Base-by-base conservation (phyloP, 306 rosid species). In the Hippophae rhamnoides region DNA sequence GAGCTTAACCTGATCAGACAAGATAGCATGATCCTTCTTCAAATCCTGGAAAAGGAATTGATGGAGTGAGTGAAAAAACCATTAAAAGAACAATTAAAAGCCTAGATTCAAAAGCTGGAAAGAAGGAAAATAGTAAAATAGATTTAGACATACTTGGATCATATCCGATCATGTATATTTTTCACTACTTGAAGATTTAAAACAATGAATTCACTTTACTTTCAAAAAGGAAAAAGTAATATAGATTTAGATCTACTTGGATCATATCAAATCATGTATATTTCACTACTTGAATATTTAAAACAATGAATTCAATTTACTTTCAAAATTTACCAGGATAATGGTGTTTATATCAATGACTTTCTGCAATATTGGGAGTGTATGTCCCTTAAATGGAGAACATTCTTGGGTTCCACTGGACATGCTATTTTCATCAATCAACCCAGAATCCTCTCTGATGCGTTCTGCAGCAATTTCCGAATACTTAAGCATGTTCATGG, bases 281-380 rank as follows among this genome's bases (percentile, higher is more conserved):
- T n/a, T 18, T 18, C 42, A 23, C 63, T 40, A 6, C 45, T 31
- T 31, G 38, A 31, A 31, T 31, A 31, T 31, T 2, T 31, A 31
- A 31, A 4, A 31, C 3, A 31, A 4, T 31, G 38, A 4, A 4
- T 31, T 31, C 38, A 31, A 2, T 31, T 31, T 31, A 31, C 38
- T 31, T 58, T 13, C 13, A 63, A 57, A 62, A 47, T 48, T 62
- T 58, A 93, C 99, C 97, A 76, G 81, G 66, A 92, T 27, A 75
- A 73, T 77, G 67, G 78, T 26, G 74, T 90, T 78, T 60, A 88
- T 70, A 58, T 77, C 71, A 61, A 78, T 57, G 47, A 92, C 77
- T 68, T 86, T 92, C 77, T 79, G 84, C 63, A 86, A 62, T 54
- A 93, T 86, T 10, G 97, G 99, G 66, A 88, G 94, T 6, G 90